Evolutionary conservation across 495 filamentous ascomycete species (phyloP).

Genomic region (Pyronema omphalodes): DNA sequence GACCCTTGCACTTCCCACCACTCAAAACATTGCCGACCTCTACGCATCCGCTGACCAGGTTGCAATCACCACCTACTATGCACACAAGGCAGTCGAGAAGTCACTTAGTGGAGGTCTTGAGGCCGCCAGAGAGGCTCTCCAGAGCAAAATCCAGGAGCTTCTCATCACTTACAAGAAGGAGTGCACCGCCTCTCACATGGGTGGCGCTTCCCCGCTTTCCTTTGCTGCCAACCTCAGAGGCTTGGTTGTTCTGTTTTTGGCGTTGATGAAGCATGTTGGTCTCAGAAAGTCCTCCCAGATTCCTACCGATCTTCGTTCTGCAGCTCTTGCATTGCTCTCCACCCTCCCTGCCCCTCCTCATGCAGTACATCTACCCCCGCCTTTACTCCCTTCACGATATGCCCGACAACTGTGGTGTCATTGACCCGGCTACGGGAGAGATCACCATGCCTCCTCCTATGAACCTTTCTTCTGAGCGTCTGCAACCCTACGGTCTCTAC

Average conservation of each 20-base stretch:
- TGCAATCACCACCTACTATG: slow-evolving; percentile 85
- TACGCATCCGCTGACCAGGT: slow-evolving; percentile 90
- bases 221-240: slow-evolving; percentile 83
- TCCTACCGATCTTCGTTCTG: slow-evolving; percentile 84
- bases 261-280: slow-evolving; percentile 88
- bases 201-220: slow-evolving; percentile 54
- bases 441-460: slow-evolving; percentile 67
- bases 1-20: slow-evolving; percentile 85
- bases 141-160: slow-evolving; percentile 80
- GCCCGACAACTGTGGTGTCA: slow-evolving; percentile 81
- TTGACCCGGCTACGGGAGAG: slow-evolving; percentile 67
- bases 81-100: slow-evolving; percentile 91
- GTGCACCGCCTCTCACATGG: slow-evolving; percentile 86
- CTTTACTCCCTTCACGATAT: slow-evolving; percentile 94
- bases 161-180: slow-evolving; percentile 93
- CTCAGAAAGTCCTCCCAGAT: slow-evolving; percentile 92
- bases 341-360: slow-evolving; percentile 82
- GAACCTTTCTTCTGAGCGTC: slow-evolving; percentile 71
- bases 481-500: slow-evolving; percentile 90
- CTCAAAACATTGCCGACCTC: slow-evolving; percentile 69
- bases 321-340: slow-evolving; percentile 78
- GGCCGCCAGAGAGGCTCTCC: slow-evolving; percentile 71
- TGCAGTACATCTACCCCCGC: slow-evolving; percentile 91
- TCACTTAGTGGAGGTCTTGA: slow-evolving; percentile 73
- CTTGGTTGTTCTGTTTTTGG: slow-evolving; percentile 76